phyloP scores from a whole-genome alignment of 768 basidiomycete species.

The Trametes punicea region DNA sequence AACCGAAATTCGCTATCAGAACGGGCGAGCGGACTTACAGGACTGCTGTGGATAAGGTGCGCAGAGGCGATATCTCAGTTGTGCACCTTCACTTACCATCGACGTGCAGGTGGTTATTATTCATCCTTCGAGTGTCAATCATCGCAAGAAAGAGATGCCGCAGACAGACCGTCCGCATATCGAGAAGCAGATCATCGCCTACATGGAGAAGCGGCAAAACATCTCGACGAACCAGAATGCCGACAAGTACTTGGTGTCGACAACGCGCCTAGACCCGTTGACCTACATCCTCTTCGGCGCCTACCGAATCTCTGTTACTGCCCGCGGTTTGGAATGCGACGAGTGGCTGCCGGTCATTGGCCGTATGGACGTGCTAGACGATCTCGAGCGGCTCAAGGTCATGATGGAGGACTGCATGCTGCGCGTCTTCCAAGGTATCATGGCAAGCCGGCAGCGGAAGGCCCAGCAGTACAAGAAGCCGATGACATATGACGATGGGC shows the following conservation, averaged over 20 bases:
- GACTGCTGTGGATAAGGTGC: constrained; percentile 82
- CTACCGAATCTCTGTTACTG: constrained; percentile 65
- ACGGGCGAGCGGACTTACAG: constrained; percentile 64
- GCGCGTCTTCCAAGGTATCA: constrained; percentile 86
- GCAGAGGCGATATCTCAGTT: constrained; percentile 15
- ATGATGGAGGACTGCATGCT: constrained; percentile 82
- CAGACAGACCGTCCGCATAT: constrained; percentile 27
- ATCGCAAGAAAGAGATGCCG: constrained; percentile 51
- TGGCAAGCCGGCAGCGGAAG: constrained; percentile 32
- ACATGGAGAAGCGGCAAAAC: constrained; percentile 80
- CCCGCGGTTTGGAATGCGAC: constrained; percentile 80
- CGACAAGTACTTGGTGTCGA: constrained; percentile 72
- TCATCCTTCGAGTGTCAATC: constrained; percentile 85
- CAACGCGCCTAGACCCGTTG: constrained; percentile 84
- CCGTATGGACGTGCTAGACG: constrained; percentile 62
- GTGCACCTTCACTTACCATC: not conserved
- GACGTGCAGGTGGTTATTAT: constrained; percentile 62
- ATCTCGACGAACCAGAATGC: constrained; percentile 46
- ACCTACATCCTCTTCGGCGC: constrained; percentile 91
- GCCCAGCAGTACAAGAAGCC: constrained; percentile 34
- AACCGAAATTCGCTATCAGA: constrained; percentile 88
- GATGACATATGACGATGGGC: constrained; percentile 36
- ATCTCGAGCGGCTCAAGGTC: constrained; percentile 76
- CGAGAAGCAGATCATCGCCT: constrained; percentile 74
- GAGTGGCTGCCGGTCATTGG: constrained; percentile 86